phyloP scores from a whole-genome alignment of 768 basidiomycete genomes.

The Psilocybe cubensis region DNA sequence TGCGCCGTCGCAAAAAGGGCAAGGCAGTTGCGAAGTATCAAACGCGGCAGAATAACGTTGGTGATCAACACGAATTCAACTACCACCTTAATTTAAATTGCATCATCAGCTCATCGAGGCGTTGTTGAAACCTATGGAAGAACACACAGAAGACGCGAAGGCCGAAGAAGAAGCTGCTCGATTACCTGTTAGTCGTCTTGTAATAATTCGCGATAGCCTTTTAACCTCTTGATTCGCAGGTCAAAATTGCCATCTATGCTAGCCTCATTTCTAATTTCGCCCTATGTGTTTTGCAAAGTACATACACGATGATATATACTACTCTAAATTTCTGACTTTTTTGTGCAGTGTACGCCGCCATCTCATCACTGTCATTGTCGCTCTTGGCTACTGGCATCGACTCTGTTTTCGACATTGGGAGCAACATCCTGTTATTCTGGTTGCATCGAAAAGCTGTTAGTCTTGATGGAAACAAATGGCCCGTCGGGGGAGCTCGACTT shows the following conservation, averaged over 20 bases:
- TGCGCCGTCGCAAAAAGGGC: conserved; percentile 63
- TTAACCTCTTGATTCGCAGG: conserved; percentile 42
- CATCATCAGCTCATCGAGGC: conserved; percentile 72
- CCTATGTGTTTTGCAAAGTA: conserved; percentile 75
- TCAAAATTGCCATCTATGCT: conserved; percentile 87
- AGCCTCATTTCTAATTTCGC: conserved; percentile 79
- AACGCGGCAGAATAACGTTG: conserved; percentile 69
- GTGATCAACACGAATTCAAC: conserved; percentile 6
- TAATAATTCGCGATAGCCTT: conserved; percentile 4
- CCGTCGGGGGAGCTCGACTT: conserved; percentile 87
- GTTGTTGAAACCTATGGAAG: conserved; percentile 91
- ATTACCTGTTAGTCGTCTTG: conserved; percentile 53
- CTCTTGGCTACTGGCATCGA: conserved; percentile 91
- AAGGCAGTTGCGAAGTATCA: conserved; percentile 71
- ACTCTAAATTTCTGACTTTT: neutral
- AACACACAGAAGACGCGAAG: conserved; percentile 82
- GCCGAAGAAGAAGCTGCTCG: conserved; percentile 68
- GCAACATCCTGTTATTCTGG: conserved; percentile 81
- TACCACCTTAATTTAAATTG: conserved; percentile 5
- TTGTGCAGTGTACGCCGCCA: conserved; percentile 84
- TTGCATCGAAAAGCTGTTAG: conserved; percentile 72
- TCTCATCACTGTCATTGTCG: conserved; percentile 82
- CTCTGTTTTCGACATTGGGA: conserved; percentile 82
- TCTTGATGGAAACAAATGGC: conserved; percentile 88
- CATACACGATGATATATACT: conserved; percentile 15